phyloP scores from a whole-genome alignment of 805 yeast species.

The Schwanniomyces pseudopolymorphus region DNA sequence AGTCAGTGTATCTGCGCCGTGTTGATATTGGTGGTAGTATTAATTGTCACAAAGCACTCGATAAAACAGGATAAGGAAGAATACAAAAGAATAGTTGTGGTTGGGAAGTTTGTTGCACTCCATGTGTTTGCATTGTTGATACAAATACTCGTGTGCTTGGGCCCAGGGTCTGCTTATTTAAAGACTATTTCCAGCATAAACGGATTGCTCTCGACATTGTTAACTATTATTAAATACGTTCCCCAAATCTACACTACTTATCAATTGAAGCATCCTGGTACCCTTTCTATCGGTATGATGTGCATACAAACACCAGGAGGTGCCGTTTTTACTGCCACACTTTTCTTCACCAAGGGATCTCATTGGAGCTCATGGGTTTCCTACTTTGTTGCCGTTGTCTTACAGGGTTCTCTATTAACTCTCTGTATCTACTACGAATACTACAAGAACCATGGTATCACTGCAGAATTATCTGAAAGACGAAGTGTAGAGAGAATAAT shows the following conservation, averaged over 20 bases:
- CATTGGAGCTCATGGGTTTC: conserved; percentile 89
- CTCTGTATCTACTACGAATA: conserved; percentile 59
- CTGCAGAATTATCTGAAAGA: conserved; percentile 26
- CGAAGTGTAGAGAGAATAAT: conserved; percentile 28
- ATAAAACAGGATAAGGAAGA: conserved; percentile 47
- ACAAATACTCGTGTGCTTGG: conserved; percentile 34
- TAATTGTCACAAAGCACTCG: conserved; percentile 45
- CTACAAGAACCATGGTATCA: conserved; percentile 20
- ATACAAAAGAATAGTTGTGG: conserved; percentile 37
- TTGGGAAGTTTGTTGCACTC: conserved; percentile 39
- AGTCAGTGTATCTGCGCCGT: conserved; percentile 61
- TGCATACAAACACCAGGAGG: conserved; percentile 90
- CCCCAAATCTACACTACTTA: conserved; percentile 80
- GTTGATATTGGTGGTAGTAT: conserved; percentile 55
- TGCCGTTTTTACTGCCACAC: conserved; percentile 69
- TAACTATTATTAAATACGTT: conserved; percentile 70
- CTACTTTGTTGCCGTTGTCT: conserved; percentile 64
- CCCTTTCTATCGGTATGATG: conserved; percentile 79
- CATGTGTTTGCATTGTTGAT: conserved; percentile 36
- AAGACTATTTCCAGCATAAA: conserved; percentile 51
- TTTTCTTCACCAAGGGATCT: conserved; percentile 70
- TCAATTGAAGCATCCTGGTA: conserved; percentile 71
- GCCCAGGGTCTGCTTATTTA: conserved; percentile 20
- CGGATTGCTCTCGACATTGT: conserved; percentile 63
- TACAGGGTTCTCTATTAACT: conserved; percentile 60